phyloP scores from a whole-genome alignment of 2,329 filamentous ascomycete species.

The Plectosphaerella plurivora region DNA sequence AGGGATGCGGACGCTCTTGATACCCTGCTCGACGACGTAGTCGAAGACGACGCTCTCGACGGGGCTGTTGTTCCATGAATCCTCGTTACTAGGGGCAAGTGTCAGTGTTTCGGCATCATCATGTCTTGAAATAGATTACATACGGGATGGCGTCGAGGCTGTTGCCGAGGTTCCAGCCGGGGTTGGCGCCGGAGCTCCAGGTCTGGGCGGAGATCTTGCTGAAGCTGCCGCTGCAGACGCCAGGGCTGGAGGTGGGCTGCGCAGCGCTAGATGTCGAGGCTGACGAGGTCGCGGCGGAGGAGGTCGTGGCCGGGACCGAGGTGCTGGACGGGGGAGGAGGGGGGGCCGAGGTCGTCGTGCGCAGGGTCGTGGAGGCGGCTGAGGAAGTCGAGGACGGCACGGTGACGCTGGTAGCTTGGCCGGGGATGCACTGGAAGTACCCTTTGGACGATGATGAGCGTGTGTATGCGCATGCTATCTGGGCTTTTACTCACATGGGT shows the following conservation, averaged over 20 bases:
- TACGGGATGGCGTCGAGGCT: constrained; percentile 36
- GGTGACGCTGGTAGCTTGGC: constrained; percentile 2
- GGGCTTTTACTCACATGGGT: constrained; percentile 4
- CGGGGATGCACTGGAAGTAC: constrained; percentile 11
- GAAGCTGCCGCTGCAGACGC: constrained; percentile 35
- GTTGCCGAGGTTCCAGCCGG: constrained; percentile 59
- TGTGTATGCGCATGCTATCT: background rate
- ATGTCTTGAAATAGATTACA: too few species aligned
- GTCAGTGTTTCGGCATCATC: constrained; percentile 35
- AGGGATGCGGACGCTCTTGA: constrained; percentile 55
- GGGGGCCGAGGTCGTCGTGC: background rate
- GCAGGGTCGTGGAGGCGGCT: background rate
- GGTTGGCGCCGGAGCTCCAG: constrained; percentile 42
- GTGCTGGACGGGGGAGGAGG: background rate
- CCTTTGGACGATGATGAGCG: background rate
- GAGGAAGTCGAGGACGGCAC: background rate
- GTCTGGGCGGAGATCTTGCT: constrained; percentile 37
- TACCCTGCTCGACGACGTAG: constrained; percentile 46
- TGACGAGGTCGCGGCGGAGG: background rate
- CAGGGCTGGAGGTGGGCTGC: background rate
- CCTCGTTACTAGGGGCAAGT: constrained; percentile 36
- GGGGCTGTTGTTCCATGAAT: constrained; percentile 53
- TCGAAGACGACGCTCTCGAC: constrained; percentile 46
- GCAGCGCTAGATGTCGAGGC: background rate
- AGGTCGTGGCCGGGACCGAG: background rate